These are phyloP conservation scores for Madurella mycetomatis DNA, from an alignment of 2,329 filamentous ascomycete genomes.

Conservation along the genomic window DNA sequence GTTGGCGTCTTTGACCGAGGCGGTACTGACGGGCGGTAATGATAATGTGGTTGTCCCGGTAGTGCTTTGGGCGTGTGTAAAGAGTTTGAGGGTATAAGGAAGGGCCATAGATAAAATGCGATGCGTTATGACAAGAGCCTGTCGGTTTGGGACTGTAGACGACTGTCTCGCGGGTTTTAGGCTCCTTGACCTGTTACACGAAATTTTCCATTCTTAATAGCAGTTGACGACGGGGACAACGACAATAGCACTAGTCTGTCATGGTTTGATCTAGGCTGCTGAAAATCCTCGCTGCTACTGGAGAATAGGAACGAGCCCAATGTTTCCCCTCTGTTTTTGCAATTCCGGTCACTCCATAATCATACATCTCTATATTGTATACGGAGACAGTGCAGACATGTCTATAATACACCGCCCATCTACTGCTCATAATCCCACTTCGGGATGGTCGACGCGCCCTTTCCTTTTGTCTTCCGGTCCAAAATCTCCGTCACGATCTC, in stretches of 20 bases:
- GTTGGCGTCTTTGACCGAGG: constrained; percentile 86
- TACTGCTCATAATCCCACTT: constrained; percentile 17
- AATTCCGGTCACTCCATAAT: neutral
- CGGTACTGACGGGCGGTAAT: constrained; percentile 91
- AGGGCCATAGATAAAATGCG: constrained; percentile 2
- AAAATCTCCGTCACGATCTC: constrained; percentile 67
- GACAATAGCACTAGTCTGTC: too few species aligned
- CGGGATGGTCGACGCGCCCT: neutral
- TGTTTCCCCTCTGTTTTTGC: too few species aligned
- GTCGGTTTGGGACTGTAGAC: too few species aligned
- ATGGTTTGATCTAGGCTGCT: too few species aligned
- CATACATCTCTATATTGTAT: neutral
- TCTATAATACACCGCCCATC: constrained; percentile 12
- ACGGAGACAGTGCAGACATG: neutral
- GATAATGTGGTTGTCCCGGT: constrained; percentile 97
- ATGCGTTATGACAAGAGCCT: neutral
- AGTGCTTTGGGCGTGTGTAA: constrained; percentile 85
- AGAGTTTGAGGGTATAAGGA: constrained; percentile 54
- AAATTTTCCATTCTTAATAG: too few species aligned
- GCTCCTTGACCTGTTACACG: too few species aligned
- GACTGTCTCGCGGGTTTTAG: too few species aligned
- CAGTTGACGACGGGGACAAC: too few species aligned
- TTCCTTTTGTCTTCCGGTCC: constrained; percentile 51
- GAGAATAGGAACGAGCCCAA: too few species aligned
- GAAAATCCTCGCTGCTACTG: too few species aligned